phyloP scores from a whole-genome alignment of 352 stramenopile genomes.

The Pythium oligandrum region DNA sequence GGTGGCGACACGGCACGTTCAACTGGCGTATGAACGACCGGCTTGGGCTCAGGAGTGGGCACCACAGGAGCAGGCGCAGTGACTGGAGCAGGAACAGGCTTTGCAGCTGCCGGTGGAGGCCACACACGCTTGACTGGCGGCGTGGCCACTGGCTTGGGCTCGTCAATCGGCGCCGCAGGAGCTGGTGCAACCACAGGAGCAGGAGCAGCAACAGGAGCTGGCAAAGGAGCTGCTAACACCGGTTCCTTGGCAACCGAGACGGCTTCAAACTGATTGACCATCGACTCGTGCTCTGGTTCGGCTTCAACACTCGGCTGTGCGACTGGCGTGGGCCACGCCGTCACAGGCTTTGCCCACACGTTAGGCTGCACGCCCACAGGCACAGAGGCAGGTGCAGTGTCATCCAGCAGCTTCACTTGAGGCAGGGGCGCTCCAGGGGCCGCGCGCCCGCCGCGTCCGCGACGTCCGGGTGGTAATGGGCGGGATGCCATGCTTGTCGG shows the following conservation, averaged over 20 bases:
- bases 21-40: conserved; percentile 1
- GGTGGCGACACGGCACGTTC: background rate
- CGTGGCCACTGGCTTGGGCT: conserved; percentile 1
- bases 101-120: conserved; percentile 2
- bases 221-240: background rate
- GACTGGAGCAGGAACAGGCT: conserved; percentile 3
- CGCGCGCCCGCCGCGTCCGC: conserved; percentile 14
- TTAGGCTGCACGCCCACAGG: conserved; percentile 2
- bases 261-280: background rate
- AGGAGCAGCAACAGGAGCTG: conserved; percentile 2
- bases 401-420: conserved; percentile 20
- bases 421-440: conserved; percentile 21
- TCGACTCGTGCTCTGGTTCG: conserved; percentile 1
- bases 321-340: background rate
- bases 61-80: conserved; percentile 2
- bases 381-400: background rate
- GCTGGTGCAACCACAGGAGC: conserved; percentile 1
- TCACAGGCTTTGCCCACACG: background rate
- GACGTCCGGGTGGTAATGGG: conserved; percentile 24
- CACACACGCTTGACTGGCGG: background rate
- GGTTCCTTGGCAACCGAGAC: conserved; percentile 1
- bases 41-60: background rate
- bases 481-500: conserved; percentile 30
- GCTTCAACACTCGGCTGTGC: background rate
- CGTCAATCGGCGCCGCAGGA: conserved; percentile 1